phyloP scores from a whole-genome alignment of 768 basidiomycete species.

The Xerocomus brunneocitrinus region DNA sequence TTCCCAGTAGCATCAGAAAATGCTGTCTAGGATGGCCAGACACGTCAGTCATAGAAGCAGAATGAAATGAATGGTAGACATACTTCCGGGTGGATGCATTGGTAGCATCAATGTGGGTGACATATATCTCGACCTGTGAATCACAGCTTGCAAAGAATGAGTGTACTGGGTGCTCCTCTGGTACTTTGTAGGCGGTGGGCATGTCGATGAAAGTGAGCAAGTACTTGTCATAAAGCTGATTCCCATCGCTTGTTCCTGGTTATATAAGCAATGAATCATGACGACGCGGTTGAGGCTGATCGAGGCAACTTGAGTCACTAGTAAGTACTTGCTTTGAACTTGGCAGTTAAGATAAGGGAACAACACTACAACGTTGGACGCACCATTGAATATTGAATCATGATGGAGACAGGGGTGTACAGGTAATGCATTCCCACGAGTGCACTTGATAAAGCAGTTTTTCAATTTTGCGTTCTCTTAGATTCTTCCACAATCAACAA shows the following conservation, averaged over 20 bases:
- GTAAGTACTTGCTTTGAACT: not conserved
- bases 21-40: constrained; percentile 15
- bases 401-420: not conserved
- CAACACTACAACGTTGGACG: too few relatives aligned
- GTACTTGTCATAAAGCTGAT: not conserved
- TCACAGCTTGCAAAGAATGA: constrained; percentile 18
- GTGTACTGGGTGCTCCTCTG: constrained; percentile 23
- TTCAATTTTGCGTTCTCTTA: not conserved
- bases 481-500: constrained; percentile 48
- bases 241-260: constrained; percentile 3
- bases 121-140: constrained; percentile 23
- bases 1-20: constrained; percentile 23
- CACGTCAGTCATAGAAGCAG: constrained; percentile 7
- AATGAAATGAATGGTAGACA: not conserved
- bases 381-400: too few relatives aligned
- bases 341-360: not conserved
- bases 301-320: not conserved
- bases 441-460: constrained; percentile 1
- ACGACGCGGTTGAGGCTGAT: too few relatives aligned
- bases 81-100: constrained; percentile 22
- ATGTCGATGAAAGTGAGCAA: constrained; percentile 13
- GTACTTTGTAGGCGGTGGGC: constrained; percentile 23
- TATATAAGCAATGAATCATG: constrained; percentile 15
- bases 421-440: constrained; percentile 22
- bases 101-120: constrained; percentile 26